Base-by-base conservation (phyloP, 179 eudicot species). In the Silene vulgaris region DNA sequence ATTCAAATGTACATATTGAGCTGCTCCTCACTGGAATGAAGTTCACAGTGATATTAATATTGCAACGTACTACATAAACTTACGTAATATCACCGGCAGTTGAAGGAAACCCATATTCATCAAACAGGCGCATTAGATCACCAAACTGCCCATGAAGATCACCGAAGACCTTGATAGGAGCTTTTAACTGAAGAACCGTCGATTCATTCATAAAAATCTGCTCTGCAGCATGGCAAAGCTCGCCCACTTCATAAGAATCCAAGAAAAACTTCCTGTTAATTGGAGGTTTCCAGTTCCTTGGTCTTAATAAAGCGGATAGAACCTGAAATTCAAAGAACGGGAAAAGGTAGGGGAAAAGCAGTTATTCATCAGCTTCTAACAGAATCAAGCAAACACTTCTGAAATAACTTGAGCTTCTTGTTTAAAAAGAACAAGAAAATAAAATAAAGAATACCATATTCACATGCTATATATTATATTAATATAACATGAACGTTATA, bases 91-190 rank as follows among this genome's bases (percentile, higher is more conserved):
- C 98, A 78, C 98, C 97, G 45, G 97, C 96, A 74, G 98, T 83
- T 64, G 98, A 91, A 85, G 98, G 98, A 84, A 89, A 91, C 74
- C 98, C 98, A 80, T 93, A 93, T 87, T 93, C 98, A 80, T 93
- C 97, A 80, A 93, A 93, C 66, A 91, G 80, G 32, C 98, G 90
- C 97, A 93, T 93, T 76, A 93, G 74, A 82, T 93, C 98, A 69
- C 97, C 98, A 80, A 90, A 93, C 73, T 93, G 98, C 60, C 98
- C 97, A 82, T 93, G 98, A 66, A 93, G 98, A 86, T 93, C 98
- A 78, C 98, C 98, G 75, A 93, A 94, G 69, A 94, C 96, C 87
- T 94, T 94, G 75, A 91, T 83, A 67, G 97, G 98, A 76, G 98
- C 98, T 85, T 86, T 90, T 77, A 94, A 68, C 82, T 94, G 96